phyloP scores from a whole-genome alignment of 2,329 filamentous ascomycete genomes.

The Tolypocladium tropicale region DNA sequence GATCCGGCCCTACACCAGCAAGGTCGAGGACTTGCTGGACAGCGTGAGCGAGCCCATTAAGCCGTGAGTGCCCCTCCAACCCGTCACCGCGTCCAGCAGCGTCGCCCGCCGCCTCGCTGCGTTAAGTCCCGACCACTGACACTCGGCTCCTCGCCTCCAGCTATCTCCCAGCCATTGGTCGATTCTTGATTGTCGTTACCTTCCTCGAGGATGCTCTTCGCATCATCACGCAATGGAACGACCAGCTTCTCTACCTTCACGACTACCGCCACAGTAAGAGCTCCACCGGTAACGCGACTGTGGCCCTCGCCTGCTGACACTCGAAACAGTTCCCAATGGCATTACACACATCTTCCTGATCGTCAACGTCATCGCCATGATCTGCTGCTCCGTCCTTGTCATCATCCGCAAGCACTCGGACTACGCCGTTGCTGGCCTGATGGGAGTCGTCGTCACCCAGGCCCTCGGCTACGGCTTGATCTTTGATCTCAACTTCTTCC shows the following conservation, averaged over 20 bases:
- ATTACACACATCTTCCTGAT: slow-evolving; percentile 90
- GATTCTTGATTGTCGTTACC: slow-evolving; percentile 95
- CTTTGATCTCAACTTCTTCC: slow-evolving; percentile 99
- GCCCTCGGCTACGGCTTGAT: slow-evolving; percentile 95
- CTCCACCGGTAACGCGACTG: background rate
- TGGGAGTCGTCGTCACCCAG: slow-evolving; percentile 84
- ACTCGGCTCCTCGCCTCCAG: slow-evolving; percentile 33
- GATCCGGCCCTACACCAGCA: slow-evolving; percentile 91
- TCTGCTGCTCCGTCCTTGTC: slow-evolving; percentile 69
- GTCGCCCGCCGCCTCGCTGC: background rate
- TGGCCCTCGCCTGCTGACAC: background rate
- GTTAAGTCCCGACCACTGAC: slow-evolving; percentile 6
- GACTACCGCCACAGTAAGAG: slow-evolving; percentile 85
- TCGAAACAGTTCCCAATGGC: slow-evolving; percentile 62
- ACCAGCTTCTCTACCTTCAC: slow-evolving; percentile 86
- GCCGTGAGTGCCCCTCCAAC: slow-evolving; percentile 50
- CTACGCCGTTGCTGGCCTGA: slow-evolving; percentile 82
- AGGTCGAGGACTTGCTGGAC: slow-evolving; percentile 92
- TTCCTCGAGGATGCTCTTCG: slow-evolving; percentile 94
- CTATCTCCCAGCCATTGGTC: slow-evolving; percentile 88
- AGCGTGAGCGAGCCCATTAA: slow-evolving; percentile 82
- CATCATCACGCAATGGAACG: slow-evolving; percentile 95
- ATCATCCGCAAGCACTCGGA: slow-evolving; percentile 89
- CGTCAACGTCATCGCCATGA: slow-evolving; percentile 82
- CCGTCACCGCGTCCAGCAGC: background rate